Conservation (phyloP, 768 basidiomycete species). For the Epithele typhae region DNA sequence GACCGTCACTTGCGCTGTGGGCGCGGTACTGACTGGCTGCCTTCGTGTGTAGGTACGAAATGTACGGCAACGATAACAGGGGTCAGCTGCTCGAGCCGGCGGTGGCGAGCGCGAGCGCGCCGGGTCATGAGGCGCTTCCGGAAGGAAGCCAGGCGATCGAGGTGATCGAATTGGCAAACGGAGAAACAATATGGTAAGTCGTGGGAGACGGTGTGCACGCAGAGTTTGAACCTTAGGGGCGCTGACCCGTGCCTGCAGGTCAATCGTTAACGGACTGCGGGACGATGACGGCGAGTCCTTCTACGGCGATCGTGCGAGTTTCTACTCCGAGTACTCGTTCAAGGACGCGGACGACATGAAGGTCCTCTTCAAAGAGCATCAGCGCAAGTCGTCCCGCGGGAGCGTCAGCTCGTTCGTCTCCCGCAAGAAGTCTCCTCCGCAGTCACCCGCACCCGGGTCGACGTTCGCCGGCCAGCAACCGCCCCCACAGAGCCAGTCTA, state of each 20-base stretch:
- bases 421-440: conserved; percentile 44
- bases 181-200: conserved; percentile 79
- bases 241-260: conserved; percentile 40
- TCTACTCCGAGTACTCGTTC: conserved; percentile 68
- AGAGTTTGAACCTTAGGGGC: no score
- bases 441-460: background rate
- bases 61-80: conserved; percentile 63
- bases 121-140: conserved; percentile 22
- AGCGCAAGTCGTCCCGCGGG: conserved; percentile 59
- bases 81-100: conserved; percentile 19
- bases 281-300: conserved; percentile 70
- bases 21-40: conserved; percentile 2
- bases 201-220: no score
- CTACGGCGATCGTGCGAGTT: conserved; percentile 64
- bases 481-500: conserved; percentile 10
- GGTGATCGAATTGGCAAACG: conserved; percentile 81
- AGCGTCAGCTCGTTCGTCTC: conserved; percentile 56
- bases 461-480: no score
- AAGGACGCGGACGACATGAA: conserved; percentile 58
- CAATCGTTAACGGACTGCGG: conserved; percentile 79
- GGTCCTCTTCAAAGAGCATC: conserved; percentile 75
- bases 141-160: conserved; percentile 60
- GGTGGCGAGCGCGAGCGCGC: conserved; percentile 31
- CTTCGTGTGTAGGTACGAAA: conserved; percentile 58
- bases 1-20: conserved; percentile 3